Percentiles rank a stretch among this genome's conserved stretches.
Evolutionary conservation across 345 rosid genomes (phyloP).

Genomic region (Microthlaspi erraticum): DNA sequence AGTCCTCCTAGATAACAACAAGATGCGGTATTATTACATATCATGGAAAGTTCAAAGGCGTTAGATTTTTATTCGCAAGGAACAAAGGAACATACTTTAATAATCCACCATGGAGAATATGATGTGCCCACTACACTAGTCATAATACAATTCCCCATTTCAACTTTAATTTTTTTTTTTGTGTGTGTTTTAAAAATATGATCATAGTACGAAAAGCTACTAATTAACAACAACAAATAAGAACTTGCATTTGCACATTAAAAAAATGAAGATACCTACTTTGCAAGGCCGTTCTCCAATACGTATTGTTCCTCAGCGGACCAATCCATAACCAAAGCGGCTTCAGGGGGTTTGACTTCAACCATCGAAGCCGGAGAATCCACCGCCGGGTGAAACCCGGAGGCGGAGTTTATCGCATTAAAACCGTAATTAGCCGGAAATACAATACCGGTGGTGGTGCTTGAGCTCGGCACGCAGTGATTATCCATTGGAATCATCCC

Average conservation of each 20-base stretch:
- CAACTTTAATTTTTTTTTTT: constrained; percentile 7
- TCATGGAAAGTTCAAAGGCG: constrained; percentile 35
- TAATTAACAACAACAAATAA: constrained; percentile 2
- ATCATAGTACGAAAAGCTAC: constrained; percentile 35
- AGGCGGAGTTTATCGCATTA: constrained; percentile 11
- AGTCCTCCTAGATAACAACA: neutral
- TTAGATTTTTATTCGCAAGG: constrained; percentile 22
- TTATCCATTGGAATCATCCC: constrained; percentile 39
- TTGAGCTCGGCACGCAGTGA: constrained; percentile 27
- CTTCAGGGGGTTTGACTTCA: constrained; percentile 46
- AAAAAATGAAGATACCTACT: constrained; percentile 53
- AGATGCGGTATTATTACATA: neutral
- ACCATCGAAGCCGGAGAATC: constrained; percentile 8
- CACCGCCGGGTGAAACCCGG: neutral
- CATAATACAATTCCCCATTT: constrained; percentile 28
- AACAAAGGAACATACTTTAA: constrained; percentile 45
- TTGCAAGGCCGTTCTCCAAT: constrained; percentile 78
- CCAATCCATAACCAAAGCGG: constrained; percentile 81
- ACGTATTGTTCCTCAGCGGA: constrained; percentile 72
- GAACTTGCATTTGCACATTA: constrained; percentile 18
- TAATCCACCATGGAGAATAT: constrained; percentile 40
- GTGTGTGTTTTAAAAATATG: neutral
- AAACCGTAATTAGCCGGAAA: constrained; percentile 27
- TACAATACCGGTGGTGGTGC: constrained; percentile 38
- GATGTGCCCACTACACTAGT: constrained; percentile 37